Conservation (phyloP, 495 filamentous ascomycete species). For the Symbiotaphrina buchneri region DNA sequence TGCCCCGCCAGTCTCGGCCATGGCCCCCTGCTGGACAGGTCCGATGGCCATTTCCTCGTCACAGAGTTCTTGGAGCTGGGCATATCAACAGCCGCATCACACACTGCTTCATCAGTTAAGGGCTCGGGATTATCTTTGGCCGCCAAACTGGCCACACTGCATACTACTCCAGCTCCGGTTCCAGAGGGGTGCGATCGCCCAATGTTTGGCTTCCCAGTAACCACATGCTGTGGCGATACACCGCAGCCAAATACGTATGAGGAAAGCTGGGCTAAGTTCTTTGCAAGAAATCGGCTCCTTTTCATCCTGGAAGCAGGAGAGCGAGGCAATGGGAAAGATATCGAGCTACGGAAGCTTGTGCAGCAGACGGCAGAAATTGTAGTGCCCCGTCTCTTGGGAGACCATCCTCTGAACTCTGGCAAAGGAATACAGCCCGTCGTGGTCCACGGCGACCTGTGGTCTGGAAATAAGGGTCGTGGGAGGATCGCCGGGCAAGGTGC, state of each 20-base stretch:
- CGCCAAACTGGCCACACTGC: conserved; percentile 52
- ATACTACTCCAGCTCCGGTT: conserved; percentile 49
- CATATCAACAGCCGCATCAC: conserved; percentile 5
- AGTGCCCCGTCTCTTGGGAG: conserved; percentile 49
- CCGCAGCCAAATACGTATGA: conserved; percentile 51
- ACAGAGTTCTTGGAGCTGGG: conserved; percentile 63
- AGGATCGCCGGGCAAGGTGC: conserved; percentile 30
- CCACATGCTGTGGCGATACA: conserved; percentile 73
- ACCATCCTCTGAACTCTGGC: conserved; percentile 36
- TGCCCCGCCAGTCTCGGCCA: conserved; percentile 52
- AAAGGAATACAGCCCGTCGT: conserved; percentile 43
- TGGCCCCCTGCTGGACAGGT: conserved; percentile 30
- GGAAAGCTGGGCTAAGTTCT: conserved; percentile 63
- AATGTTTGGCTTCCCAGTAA: conserved; percentile 59
- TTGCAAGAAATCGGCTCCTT: conserved; percentile 45
- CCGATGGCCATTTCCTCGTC: conserved; percentile 38
- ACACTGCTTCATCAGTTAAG: conserved; percentile 8
- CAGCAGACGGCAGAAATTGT: conserved; percentile 35
- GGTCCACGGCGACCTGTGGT: conserved; percentile 83
- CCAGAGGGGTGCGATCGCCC: conserved; percentile 32
- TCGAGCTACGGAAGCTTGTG: conserved; percentile 32
- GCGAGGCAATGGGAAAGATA: conserved; percentile 37
- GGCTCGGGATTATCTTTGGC: conserved; percentile 33
- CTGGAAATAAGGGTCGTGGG: conserved; percentile 56
- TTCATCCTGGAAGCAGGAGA: conserved; percentile 35